Conservation (phyloP, 305 asterid genomes). For the Stenogyne calaminthoides region DNA sequence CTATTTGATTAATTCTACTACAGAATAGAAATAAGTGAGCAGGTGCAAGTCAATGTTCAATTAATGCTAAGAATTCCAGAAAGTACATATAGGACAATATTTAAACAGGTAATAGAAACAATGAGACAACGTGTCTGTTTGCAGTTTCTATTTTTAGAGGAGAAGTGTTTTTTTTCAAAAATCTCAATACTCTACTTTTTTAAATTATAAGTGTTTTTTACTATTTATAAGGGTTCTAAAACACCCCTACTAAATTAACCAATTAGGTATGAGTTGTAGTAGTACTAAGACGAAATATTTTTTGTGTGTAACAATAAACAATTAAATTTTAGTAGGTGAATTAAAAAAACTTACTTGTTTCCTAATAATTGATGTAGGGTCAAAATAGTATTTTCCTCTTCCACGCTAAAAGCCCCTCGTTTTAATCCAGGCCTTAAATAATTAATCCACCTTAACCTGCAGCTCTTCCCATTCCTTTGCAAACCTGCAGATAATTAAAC, state of each 20-base stretch:
- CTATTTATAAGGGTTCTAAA: too few relatives aligned
- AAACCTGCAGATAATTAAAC: conserved; percentile 48
- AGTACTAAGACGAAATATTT: too few relatives aligned
- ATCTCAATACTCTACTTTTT: too few relatives aligned
- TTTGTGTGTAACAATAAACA: too few relatives aligned
- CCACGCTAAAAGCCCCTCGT: conserved; percentile 55
- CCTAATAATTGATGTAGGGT: conserved; percentile 74
- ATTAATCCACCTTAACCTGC: conserved; percentile 90
- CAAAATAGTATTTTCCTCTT: conserved; percentile 63
- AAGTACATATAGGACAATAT: neutral
- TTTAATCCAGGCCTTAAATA: conserved; percentile 83
- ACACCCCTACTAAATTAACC: too few relatives aligned
- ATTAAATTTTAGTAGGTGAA: neutral
- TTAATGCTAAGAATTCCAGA: neutral
- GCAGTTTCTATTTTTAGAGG: too few relatives aligned
- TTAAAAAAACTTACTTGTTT: conserved; percentile 64
- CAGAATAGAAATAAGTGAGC: neutral
- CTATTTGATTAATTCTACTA: neutral
- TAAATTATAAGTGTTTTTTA: too few relatives aligned
- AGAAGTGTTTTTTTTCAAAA: too few relatives aligned
- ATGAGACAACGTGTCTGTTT: too few relatives aligned
- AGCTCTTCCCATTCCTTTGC: conserved; percentile 85
- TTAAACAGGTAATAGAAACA: neutral
- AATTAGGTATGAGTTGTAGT: too few relatives aligned
- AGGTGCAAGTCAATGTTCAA: conserved; percentile 26